Base-by-base conservation (phyloP, 2,329 filamentous ascomycete species). In the Aspergillus novoparasiticus region DNA sequence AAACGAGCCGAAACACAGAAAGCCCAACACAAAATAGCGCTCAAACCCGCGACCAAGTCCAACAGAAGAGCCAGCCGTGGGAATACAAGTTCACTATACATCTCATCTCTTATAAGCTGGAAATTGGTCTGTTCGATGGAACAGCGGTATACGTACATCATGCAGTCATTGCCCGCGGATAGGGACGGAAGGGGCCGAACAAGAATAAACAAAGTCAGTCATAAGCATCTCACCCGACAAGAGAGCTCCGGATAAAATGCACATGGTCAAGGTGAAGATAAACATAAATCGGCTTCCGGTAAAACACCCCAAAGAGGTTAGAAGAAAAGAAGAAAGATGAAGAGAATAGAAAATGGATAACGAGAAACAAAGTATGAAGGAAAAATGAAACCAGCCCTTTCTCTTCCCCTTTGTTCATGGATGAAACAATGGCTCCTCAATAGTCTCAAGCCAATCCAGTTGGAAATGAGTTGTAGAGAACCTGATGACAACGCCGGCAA, bases 111-210 rank as follows among this genome's bases (percentile, higher is more conserved):
- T 43, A 26, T 51, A 66, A 36, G 58, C 48, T 51, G 48, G 28
- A 34, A 34, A 51, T 21, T 30, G 48, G 45, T 58, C 65, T 62
- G 65, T 64, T 62, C 63, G 60, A 63, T 60, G 48, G 57, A 67
- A 64, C 63, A 69, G 68, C 64, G 65, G 66, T 74, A 76, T 75
- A 74, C 74, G 70, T 76, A 77, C 73, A 76, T 76, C 72, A 75
- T 72, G 69, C 68, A 73, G 71, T 75, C 74, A 72, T 76, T 67
- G 71, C 70, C 72, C 69, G 62, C 72, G 64, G 69, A 71, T 64
- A 67, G 71, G 63, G 63, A 67, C 60, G 61, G 63, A 67, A 60
- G 66, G 60, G 59, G 61, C 61, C 62, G 64, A 62, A 64, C 54
- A 65, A 63, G 64, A 59, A 61, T 61, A 57, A 62, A 63, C 58